Percentiles rank a stretch among this genome's conserved stretches.
These are phyloP conservation scores for Cystobasidium ongulense DNA, from an alignment of 768 basidiomycete species.

Conservation along the genomic window DNA sequence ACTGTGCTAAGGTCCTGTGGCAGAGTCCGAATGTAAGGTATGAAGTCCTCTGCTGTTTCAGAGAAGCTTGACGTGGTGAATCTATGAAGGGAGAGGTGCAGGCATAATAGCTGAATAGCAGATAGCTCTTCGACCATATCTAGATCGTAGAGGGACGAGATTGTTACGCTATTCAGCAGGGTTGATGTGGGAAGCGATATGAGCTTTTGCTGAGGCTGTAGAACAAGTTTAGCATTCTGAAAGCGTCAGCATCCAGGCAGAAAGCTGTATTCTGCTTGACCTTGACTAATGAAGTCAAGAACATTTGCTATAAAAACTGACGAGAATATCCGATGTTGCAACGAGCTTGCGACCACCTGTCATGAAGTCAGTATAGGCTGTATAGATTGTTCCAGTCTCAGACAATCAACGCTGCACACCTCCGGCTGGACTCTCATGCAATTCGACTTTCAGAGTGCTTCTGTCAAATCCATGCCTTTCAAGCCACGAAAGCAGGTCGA, in stretches of 20 bases:
- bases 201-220: constrained; percentile 53
- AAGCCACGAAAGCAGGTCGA: constrained; percentile 9
- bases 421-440: background rate
- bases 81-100: constrained; percentile 64
- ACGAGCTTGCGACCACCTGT: constrained; percentile 27
- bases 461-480: constrained; percentile 16
- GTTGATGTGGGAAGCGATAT: constrained; percentile 64
- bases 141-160: constrained; percentile 56
- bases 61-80: background rate
- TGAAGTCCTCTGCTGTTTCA: background rate
- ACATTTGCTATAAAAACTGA: background rate
- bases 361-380: background rate
- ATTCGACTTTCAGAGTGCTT: background rate
- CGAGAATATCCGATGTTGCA: constrained; percentile 9
- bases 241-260: background rate
- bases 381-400: background rate
- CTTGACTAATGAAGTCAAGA: background rate
- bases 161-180: constrained; percentile 65
- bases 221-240: background rate
- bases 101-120: constrained; percentile 66
- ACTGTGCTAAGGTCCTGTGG: constrained; percentile 67
- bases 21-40: constrained; percentile 70
- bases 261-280: background rate
- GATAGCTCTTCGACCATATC: constrained; percentile 46
- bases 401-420: background rate